Base-by-base conservation (phyloP, 106 monocot genomes). In the Dioscorea zingiberensis region DNA sequence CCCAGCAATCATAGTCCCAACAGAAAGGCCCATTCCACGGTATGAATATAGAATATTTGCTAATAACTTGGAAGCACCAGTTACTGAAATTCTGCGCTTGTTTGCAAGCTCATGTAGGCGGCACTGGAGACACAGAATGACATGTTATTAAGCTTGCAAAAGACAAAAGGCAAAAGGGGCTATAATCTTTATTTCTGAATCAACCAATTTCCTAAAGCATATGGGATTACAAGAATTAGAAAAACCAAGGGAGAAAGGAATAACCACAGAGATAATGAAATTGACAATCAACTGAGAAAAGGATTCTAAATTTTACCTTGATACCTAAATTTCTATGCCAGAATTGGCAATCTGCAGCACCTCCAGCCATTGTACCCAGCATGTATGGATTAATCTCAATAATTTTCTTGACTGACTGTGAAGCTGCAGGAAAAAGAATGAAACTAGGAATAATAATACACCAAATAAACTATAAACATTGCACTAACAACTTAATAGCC, bases 1-100 rank as follows among this genome's bases (percentile, higher is more conserved):
- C 66, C 91, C 90, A 74, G 94, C 87, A 80, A 94, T 94, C 94
- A 94, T 91, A 17, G 94, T 87, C 38, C 90, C 90, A 61, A 90
- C 68, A 21, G 90, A 87, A 62, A 94, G 87, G 15, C 85, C 90
- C 90, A 94, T 94, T 32, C 84, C 87, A 70, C 90, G 77, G 47
- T 94, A 91, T 3, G 87, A 91, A 38, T 75, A 87, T 1, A 87
- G 87, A 67, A 91, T 87, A 66, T 91, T 87, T 10, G 90, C 90
- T 64, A 94, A 76, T 6, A 94, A 76, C 64, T 94, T 94, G 44
- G 94, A 90, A 60, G 94, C 94, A 71, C 90, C 90, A 48, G 90
- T 74, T 26, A 91, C 78, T 47, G 90, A 94, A 71, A 94, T 94
- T 66, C 94, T 82, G 27, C 90, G 54, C 75, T 90, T 94, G 84